phyloP scores from a whole-genome alignment of 2,329 filamentous ascomycete genomes.

The Parascedosporium putredinis region DNA sequence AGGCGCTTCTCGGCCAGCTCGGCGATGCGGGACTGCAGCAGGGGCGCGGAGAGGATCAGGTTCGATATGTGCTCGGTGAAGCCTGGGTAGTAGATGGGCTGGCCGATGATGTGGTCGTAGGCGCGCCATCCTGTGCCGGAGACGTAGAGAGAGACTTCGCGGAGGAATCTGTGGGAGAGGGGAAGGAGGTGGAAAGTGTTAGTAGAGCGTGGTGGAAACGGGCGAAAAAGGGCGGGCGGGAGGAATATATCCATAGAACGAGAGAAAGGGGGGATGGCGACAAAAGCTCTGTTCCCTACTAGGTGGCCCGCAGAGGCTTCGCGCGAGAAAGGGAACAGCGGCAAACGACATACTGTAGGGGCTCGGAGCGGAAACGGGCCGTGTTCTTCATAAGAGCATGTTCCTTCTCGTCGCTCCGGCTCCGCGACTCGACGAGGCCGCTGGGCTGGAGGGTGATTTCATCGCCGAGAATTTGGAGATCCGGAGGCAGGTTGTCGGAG shows the following conservation, averaged over 20 bases:
- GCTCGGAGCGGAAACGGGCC: constrained; percentile 69
- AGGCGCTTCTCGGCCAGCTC: constrained; percentile 69
- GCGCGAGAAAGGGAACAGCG: background rate
- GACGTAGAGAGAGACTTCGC: constrained; percentile 87
- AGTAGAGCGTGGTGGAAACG: too few species aligned
- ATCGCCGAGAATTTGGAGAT: constrained; percentile 66
- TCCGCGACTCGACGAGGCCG: constrained; percentile 46
- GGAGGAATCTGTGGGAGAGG: constrained; percentile 57
- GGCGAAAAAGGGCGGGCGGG: too few species aligned
- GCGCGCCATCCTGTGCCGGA: constrained; percentile 91
- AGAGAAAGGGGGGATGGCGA: constrained; percentile 5
- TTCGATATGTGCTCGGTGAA: constrained; percentile 86
- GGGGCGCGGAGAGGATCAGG: constrained; percentile 62
- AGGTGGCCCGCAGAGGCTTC: too few species aligned
- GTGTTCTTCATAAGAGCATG: constrained; percentile 70
- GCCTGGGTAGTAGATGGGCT: constrained; percentile 85
- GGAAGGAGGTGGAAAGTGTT: background rate
- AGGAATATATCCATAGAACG: too few species aligned
- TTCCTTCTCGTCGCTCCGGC: constrained; percentile 44
- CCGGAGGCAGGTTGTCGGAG: constrained; percentile 49
- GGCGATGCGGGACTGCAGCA: constrained; percentile 63
- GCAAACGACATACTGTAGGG: constrained; percentile 38
- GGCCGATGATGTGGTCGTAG: constrained; percentile 82
- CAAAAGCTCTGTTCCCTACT: too few species aligned
- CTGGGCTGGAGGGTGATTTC: constrained; percentile 65